phyloP scores from a whole-genome alignment of 1,284 basidiomycete genomes.

The Microbotryum saponariae region DNA sequence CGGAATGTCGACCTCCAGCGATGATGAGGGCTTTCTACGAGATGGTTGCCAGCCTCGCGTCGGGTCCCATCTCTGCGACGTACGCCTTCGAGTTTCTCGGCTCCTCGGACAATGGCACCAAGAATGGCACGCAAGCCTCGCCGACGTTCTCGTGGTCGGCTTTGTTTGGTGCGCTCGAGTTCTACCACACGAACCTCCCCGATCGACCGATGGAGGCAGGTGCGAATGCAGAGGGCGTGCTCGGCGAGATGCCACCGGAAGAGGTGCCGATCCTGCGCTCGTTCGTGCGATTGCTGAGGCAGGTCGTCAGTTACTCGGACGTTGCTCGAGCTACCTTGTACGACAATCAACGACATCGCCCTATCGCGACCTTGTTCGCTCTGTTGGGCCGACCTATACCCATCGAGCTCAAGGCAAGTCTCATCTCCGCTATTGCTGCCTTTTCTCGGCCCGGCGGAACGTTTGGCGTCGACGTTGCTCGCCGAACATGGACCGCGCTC shows the following conservation, averaged over 20 bases:
- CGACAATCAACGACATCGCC: slow-evolving; percentile 58
- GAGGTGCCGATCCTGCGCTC: slow-evolving; percentile 71
- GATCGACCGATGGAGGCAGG: slow-evolving; percentile 38
- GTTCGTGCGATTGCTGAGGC: slow-evolving; percentile 71
- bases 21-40: slow-evolving; percentile 75
- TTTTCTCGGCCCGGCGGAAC: slow-evolving; percentile 56
- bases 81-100: slow-evolving; percentile 71
- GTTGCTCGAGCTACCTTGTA: slow-evolving; percentile 71
- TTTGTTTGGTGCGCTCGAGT: slow-evolving; percentile 52
- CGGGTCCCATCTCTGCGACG: slow-evolving; percentile 74
- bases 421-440: slow-evolving; percentile 74
- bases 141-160: slow-evolving; percentile 44
- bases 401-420: slow-evolving; percentile 81
- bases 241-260: slow-evolving; percentile 53
- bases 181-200: slow-evolving; percentile 46
- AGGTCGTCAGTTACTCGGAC: slow-evolving; percentile 68
- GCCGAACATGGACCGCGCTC: slow-evolving; percentile 70
- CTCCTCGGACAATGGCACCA: slow-evolving; percentile 44
- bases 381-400: slow-evolving; percentile 72
- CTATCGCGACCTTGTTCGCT: slow-evolving; percentile 67
- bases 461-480: slow-evolving; percentile 68
- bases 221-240: slow-evolving; percentile 33
- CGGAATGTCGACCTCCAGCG: slow-evolving; percentile 62
- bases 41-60: slow-evolving; percentile 76
- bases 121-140: slow-evolving; percentile 14